Base-by-base conservation (phyloP, 2,329 filamentous ascomycete genomes). In the Conoideocrella luteorostrata region DNA sequence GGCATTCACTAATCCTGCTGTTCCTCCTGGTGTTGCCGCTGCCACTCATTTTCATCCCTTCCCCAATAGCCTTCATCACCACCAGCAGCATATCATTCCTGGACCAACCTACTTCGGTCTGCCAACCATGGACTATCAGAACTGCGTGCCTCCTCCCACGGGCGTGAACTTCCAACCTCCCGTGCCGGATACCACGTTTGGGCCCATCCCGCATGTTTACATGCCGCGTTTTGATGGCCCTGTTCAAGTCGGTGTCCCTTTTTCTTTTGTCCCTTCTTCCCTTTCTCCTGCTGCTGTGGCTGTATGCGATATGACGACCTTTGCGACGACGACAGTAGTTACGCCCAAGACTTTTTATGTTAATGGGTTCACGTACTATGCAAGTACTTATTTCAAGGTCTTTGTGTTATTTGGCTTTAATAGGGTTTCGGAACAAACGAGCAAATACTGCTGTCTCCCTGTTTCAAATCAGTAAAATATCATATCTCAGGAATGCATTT, bases 101-200 rank as follows among this genome's bases (percentile, higher is more conserved):
- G n/a, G 15, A 24, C 6, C 22, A 24, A 9, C 34, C 7, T 28
- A 34, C 18, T 40, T 42, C 17, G 23, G 21, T 11, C 34, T n/a
- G 10, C 28, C 30, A 10, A 21, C 9, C 22, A 12, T 33, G 18
- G 63, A 65, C 46, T 73, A 74, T 51, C 61, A 63, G 48, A 68
- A 69, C 50, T 49, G 62, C n/a, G 56, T 52, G n/a, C 70, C 66
- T 50, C 64, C 67, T 33, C 58, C 63, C 23, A 55, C 55, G 38
- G 72, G 71, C 43, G 56, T 74, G 39, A 71, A 76, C 56, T 80
- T 75, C 53, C 74, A 80, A 54, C 78, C 78, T 1, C 77, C 74
- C 22, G 74, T 78, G 13, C 75, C 76, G 4, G 74, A 78, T 51
- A 78, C 76, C 13, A 73, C 71, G 34, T 68, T 71, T 55, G 78